Evolutionary conservation across 768 basidiomycete genomes (phyloP), one percentile per base, ranked within the genome.

Genomic region (Coprinopsis cinerea): DNA sequence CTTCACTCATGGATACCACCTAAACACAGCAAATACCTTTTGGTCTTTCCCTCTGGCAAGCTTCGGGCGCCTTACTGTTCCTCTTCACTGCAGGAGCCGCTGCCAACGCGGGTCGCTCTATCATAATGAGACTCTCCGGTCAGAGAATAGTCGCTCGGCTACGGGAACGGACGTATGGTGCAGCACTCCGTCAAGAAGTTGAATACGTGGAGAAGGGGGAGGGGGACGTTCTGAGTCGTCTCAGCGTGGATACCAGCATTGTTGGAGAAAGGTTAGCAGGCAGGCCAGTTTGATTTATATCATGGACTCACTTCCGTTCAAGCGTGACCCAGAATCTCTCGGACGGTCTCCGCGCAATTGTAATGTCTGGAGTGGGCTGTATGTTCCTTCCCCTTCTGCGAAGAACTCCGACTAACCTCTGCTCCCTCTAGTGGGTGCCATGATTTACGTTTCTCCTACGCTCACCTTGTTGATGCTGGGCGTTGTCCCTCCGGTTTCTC

Each of bases 281-380:
- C 57, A 18, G 20, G 43, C 28, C 35, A 22, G 25, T 49, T 23
- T 32, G 10, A 37, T 11, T 15, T 23, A 26, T 28, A 6, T 9
- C 26, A 13, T 44, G 44, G 15, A 48, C 48, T 51, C 22, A 47
- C 41, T n/a, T 20, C 40, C 42, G 20, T 36, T n/a, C 5, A n/a
- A 87, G 86, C 53, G 74, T 88, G 4, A 88, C 87, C 0, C 84
- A 85, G 64, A 86, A 89, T 53, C 75, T 90, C 25, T 88, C 87
- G 1, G 87, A 90, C 61, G 87, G 85, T 18, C 67, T 83, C 36
- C 84, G 91, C 41, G 88, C 94, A 0, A 64, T 92, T 27, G 89
- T 97, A 27, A 94, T 95, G 75, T 90, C 92, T 26, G 82, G 86
- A n/a, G 93, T 92, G 56, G 95, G 95, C 46, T 74, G 92, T 52